phyloP scores from a whole-genome alignment of 2,329 filamentous ascomycete species.

The Aspergillus tamarii region DNA sequence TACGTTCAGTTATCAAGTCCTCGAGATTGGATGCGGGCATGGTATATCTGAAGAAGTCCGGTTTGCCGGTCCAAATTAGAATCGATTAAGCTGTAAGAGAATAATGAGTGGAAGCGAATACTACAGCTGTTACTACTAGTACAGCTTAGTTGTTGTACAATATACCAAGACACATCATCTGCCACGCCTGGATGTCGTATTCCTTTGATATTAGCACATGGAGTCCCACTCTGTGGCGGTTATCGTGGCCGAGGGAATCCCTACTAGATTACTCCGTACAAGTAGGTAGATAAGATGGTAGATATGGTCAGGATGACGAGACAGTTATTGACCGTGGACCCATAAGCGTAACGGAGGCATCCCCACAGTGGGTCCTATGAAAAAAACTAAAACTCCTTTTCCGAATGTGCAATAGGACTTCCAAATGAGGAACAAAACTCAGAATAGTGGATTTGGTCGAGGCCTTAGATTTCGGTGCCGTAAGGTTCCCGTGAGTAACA shows the following conservation, averaged over 20 bases:
- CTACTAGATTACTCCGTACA: background rate
- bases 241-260: constrained; percentile 7
- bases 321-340: background rate
- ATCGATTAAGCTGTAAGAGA: background rate
- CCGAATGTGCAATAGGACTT: background rate
- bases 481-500: background rate
- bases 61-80: background rate
- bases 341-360: background rate
- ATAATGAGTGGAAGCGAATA: background rate
- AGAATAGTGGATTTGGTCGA: background rate
- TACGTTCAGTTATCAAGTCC: background rate
- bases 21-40: background rate
- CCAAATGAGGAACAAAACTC: background rate
- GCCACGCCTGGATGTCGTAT: background rate
- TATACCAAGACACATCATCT: background rate
- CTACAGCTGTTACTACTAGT: background rate
- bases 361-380: background rate
- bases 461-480: background rate
- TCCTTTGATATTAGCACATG: background rate
- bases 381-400: constrained; percentile 1
- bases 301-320: constrained; percentile 5
- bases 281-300: background rate
- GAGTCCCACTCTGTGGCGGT: constrained; percentile 12
- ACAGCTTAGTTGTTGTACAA: background rate
- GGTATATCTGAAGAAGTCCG: background rate